Evolutionary conservation across 805 yeast genomes (phyloP).

Genomic region (Saccharomyces jurei): DNA sequence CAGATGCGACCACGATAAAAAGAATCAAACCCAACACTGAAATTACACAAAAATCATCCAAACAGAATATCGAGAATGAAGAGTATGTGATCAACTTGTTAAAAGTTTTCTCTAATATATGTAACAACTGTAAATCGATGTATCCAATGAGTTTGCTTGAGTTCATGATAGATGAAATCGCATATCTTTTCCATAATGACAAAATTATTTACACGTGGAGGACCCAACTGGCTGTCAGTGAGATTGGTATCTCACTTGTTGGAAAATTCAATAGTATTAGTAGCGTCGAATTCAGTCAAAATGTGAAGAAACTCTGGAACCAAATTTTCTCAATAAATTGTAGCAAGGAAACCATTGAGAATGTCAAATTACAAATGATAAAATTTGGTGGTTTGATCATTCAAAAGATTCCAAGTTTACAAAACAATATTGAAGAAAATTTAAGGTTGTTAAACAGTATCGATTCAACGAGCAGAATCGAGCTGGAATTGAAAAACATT

Average conservation of each 20-base stretch:
- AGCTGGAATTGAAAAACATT: conserved; percentile 26
- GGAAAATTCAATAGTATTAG: conserved; percentile 5
- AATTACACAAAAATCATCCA: conserved; percentile 33
- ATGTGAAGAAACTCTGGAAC: conserved; percentile 17
- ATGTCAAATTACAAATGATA: conserved; percentile 46
- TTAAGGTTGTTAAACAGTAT: conserved; percentile 22
- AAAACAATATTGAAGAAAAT: conserved; percentile 15
- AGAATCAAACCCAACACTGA: conserved; percentile 24
- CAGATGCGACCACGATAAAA: conserved; percentile 5
- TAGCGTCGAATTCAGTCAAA: conserved; percentile 2
- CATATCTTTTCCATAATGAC: conserved; percentile 24
- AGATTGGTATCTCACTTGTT: conserved; percentile 29
- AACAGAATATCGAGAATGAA: conserved; percentile 40
- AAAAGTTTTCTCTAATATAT: conserved; percentile 32
- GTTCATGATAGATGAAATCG: conserved; percentile 27
- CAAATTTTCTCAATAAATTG: conserved; percentile 28
- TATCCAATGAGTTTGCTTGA: conserved; percentile 16
- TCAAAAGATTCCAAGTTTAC: conserved; percentile 8
- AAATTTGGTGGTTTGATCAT: conserved; percentile 30
- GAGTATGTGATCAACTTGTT: conserved; percentile 37
- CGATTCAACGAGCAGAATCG: conserved; percentile 44
- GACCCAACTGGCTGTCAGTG: conserved; percentile 41
- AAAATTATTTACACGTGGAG: conserved; percentile 48
- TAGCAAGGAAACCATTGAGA: conserved; percentile 42
- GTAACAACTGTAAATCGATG: conserved; percentile 14